Conservation (phyloP, 306 rosid species). For the Luffa aegyptiaca region DNA sequence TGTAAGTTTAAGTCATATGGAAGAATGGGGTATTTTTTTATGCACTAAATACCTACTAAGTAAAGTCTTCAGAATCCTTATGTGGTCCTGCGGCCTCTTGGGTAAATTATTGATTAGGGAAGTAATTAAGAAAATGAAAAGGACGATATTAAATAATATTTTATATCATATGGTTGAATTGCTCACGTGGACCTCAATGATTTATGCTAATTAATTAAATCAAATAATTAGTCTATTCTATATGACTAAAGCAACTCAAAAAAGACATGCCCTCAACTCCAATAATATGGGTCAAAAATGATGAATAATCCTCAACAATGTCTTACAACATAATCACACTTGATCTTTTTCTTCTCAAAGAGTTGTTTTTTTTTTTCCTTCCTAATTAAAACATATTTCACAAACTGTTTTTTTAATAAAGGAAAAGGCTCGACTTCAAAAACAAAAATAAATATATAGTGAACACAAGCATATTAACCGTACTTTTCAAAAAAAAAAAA, state of each 20-base stretch:
- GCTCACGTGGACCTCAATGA: neutral
- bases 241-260: neutral
- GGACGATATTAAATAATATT: neutral
- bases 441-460: neutral
- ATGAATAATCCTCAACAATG: neutral
- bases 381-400: too few species aligned
- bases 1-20: neutral
- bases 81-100: slow-evolving; percentile 1
- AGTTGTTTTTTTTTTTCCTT: neutral
- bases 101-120: neutral
- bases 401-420: too few species aligned
- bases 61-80: neutral
- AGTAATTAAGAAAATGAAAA: neutral
- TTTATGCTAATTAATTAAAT: neutral
- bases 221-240: neutral
- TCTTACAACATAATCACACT: neutral
- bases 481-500: too few species aligned
- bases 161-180: neutral
- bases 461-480: neutral
- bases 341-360: neutral
- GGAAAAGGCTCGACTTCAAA: too few species aligned
- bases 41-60: neutral
- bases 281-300: neutral
- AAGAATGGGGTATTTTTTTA: neutral
- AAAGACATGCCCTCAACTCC: neutral